These are phyloP conservation scores for Globisporangium mamillatum DNA, from an alignment of 352 stramenopile species.

Conservation along the genomic window DNA sequence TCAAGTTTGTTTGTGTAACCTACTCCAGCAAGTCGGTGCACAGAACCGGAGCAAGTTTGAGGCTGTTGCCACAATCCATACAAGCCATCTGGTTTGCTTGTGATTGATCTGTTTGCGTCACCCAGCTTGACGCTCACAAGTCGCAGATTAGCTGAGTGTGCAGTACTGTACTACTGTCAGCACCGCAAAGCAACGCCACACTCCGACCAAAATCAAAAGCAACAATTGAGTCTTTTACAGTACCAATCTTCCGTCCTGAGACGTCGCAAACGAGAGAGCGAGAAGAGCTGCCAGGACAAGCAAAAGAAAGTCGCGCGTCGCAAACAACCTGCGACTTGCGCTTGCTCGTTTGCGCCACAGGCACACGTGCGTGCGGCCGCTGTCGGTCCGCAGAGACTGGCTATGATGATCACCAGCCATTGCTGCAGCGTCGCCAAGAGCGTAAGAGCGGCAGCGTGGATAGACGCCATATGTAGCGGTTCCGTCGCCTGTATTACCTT, in stretches of 20 bases:
- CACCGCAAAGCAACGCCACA: neutral
- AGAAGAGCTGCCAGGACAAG: neutral
- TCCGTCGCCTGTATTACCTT: too few species aligned
- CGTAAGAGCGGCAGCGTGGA: too few species aligned
- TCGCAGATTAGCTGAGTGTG: neutral
- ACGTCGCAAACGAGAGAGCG: conserved; percentile 1
- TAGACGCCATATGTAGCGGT: too few species aligned
- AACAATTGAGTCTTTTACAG: neutral
- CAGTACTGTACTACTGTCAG: neutral
- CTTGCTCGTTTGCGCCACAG: neutral
- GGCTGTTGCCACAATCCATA: neutral
- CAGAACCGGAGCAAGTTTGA: neutral
- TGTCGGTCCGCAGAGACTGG: too few species aligned
- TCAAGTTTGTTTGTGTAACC: neutral
- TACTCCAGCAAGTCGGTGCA: neutral
- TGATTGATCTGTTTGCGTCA: conserved; percentile 1
- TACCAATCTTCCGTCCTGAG: neutral
- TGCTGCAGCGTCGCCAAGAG: too few species aligned
- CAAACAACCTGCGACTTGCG: neutral
- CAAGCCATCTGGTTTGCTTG: neutral
- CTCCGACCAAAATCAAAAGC: neutral
- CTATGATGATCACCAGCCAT: too few species aligned
- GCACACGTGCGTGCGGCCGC: neutral
- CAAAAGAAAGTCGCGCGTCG: neutral
- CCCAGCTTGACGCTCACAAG: neutral